phyloP scores from a whole-genome alignment of 2,329 filamentous ascomycete genomes.

The Ophiosphaerella korrae region DNA sequence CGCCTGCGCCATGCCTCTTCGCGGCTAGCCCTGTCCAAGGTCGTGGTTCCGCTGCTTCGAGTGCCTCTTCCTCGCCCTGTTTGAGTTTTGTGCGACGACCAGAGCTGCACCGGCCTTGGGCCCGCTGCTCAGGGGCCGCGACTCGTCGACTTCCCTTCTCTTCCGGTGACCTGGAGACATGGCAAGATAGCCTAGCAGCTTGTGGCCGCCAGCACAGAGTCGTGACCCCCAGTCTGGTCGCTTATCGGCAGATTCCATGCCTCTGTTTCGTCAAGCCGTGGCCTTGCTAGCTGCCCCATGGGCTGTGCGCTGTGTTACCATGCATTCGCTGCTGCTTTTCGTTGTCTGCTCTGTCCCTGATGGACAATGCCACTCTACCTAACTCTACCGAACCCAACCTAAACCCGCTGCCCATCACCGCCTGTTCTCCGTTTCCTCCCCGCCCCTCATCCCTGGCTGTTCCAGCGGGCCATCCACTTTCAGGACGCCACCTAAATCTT shows the following conservation, averaged over 20 bases:
- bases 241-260: constrained; percentile 30
- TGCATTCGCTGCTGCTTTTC: constrained; percentile 42
- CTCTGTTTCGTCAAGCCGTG: constrained; percentile 32
- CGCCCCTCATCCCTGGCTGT: constrained; percentile 45
- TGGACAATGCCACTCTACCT: constrained; percentile 42
- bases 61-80: background rate
- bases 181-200: constrained; percentile 26
- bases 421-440: constrained; percentile 47
- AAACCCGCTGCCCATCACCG: constrained; percentile 44
- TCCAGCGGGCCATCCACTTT: constrained; percentile 42
- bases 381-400: constrained; percentile 3
- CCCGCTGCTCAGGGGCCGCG: constrained; percentile 12
- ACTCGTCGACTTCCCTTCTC: background rate
- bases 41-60: constrained; percentile 20
- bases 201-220: constrained; percentile 36
- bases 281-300: constrained; percentile 12
- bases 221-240: constrained; percentile 18
- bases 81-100: constrained; percentile 19
- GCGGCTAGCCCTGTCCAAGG: constrained; percentile 30
- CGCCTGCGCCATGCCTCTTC: constrained; percentile 40
- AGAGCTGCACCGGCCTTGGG: constrained; percentile 40
- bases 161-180: constrained; percentile 39
- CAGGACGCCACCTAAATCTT: constrained; percentile 49
- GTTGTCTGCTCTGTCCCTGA: constrained; percentile 36
- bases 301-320: constrained; percentile 33